Evolutionary conservation across 2,329 filamentous ascomycete species (phyloP), one percentile per base, ranked within the genome.

Genomic region (Helotiales sp.): DNA sequence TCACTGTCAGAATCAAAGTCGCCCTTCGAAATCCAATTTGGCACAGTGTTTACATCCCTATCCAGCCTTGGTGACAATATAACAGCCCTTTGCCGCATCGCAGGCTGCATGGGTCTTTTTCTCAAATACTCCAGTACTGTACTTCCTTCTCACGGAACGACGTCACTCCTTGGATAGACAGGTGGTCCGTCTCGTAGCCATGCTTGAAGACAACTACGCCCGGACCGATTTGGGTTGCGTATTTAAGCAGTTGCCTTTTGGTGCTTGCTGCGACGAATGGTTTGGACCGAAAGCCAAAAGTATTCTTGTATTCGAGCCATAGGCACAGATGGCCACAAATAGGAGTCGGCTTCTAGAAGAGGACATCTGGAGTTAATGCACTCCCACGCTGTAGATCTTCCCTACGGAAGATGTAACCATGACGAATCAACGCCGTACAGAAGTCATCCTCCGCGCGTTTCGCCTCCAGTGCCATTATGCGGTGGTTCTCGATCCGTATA

Each of bases 241-340:
- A 69, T 49, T 63, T 69, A n/a, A n/a, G 24, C 26, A 52, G 64
- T 30, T 69, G 61, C 64, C 62, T 69, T 45, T 54, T 67, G 47
- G 55, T 67, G 15, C 22, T 60, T 32, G 20, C 10, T 49, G 49
- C 67, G 13, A 66, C 24, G 28, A 63, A 63, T 6, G 63, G 67
- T 30, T 69, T 69, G 54, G 24, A 22, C 47, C 52, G 50, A 40
- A 69, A 69, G 20, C 63, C 58, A 34, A 69, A 69, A 28, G 24
- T 67, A 30, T 64, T 54, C 37, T 69, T 69, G 28, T 61, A 69
- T 57, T 69, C 64, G 17, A 69, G 40, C 67, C 64, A 69, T 8
- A 47, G 54, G 20, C 58, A 69, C 32, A 63, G 37, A 58, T 68
- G 66, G 6, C 57, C 63, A 54, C 58, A 61, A 10, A 68, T 52